These are phyloP conservation scores for Amphibolis antarctica DNA, from an alignment of 106 monocot genomes.

Conservation along the genomic window DNA sequence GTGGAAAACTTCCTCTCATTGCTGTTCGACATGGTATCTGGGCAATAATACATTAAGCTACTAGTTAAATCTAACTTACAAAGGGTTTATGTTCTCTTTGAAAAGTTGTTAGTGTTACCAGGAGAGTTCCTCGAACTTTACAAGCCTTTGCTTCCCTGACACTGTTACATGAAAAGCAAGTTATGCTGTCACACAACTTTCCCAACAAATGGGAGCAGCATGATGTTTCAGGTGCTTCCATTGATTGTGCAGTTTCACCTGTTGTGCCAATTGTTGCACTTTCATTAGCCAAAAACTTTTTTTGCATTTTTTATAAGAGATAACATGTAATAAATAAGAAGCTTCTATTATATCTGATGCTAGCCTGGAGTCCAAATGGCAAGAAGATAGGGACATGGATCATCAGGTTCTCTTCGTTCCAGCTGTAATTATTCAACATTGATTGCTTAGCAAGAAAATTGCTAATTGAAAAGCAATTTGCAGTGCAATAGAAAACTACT, in stretches of 20 bases:
- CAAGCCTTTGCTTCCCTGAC: slow-evolving; percentile 46
- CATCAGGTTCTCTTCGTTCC: slow-evolving; percentile 43
- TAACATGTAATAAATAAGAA: not conserved
- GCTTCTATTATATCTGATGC: not conserved
- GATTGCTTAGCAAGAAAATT: not conserved
- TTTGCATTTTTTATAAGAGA: no score
- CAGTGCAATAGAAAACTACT: slow-evolving; percentile 9
- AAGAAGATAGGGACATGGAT: slow-evolving; percentile 57
- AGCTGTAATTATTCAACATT: slow-evolving; percentile 19
- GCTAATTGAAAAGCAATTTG: not conserved
- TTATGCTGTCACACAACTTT: slow-evolving; percentile 31
- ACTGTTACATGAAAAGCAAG: slow-evolving; percentile 64
- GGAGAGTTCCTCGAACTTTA: slow-evolving; percentile 47
- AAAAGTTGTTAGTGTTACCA: slow-evolving; percentile 23
- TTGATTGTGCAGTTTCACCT: slow-evolving; percentile 43
- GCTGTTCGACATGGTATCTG: slow-evolving; percentile 75
- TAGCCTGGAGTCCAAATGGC: slow-evolving; percentile 51
- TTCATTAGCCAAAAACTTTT: not conserved
- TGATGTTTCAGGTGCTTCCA: slow-evolving; percentile 24
- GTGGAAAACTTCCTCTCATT: slow-evolving; percentile 64
- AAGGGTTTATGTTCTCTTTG: not conserved
- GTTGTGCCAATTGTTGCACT: not conserved
- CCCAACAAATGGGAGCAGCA: slow-evolving; percentile 24
- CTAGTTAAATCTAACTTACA: not conserved
- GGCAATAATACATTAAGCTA: slow-evolving; percentile 1